Conservation (phyloP, 192 early-diverging fungal species). For the Backusella circina region DNA sequence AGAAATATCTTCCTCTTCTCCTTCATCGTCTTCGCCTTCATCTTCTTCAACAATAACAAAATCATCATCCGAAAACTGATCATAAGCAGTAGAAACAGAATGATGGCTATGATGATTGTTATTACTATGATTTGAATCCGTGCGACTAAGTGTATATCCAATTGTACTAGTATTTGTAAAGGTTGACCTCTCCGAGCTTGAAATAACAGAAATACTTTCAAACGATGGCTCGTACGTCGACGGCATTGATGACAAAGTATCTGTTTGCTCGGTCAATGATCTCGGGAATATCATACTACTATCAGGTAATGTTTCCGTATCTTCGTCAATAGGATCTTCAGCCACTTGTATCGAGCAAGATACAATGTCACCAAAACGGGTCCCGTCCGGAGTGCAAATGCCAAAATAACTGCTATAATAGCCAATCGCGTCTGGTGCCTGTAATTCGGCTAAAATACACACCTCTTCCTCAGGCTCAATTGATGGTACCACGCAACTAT, state of each 20-base stretch:
- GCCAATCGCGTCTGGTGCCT: constrained; percentile 57
- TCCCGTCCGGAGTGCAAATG: constrained; percentile 52
- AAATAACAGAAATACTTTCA: neutral
- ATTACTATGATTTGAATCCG: neutral
- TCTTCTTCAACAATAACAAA: constrained; percentile 4
- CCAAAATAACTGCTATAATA: constrained; percentile 62
- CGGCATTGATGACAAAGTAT: neutral
- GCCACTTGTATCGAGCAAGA: constrained; percentile 64
- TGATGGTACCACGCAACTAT: constrained; percentile 40
- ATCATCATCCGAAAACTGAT: neutral
- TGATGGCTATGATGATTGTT: neutral
- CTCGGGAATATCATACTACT: constrained; percentile 1
- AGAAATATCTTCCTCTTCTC: neutral
- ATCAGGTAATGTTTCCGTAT: neutral
- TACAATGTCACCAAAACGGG: constrained; percentile 59
- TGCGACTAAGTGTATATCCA: neutral
- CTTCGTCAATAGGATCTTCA: neutral
- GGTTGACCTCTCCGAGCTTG: neutral
- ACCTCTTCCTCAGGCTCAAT: constrained; percentile 49
- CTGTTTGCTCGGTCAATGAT: neutral
- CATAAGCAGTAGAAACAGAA: neutral
- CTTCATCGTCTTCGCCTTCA: neutral
- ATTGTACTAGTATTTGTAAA: neutral
- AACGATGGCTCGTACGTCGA: neutral
- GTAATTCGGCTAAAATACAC: constrained; percentile 59